Evolutionary conservation across 2,329 filamentous ascomycete genomes (phyloP).

Genomic region (Mycosphaerella arachidis): DNA sequence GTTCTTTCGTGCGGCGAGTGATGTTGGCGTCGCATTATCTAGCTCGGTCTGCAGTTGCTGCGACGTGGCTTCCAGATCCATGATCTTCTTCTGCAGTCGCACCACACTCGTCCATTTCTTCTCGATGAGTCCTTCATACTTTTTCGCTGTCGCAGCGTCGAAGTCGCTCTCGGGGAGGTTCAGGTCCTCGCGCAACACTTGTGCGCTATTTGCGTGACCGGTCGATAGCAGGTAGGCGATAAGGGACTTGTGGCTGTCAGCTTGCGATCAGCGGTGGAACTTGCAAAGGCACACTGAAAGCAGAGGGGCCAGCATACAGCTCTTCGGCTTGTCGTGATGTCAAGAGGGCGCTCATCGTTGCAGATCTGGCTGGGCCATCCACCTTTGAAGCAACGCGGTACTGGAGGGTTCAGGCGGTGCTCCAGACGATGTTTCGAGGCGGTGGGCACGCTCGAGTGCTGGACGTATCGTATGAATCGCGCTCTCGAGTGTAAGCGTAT

Average conservation of each 20-base stretch:
- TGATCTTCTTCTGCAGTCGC: constrained; percentile 93
- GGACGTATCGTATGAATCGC: background rate
- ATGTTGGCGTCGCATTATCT: constrained; percentile 74
- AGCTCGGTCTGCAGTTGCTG: constrained; percentile 73
- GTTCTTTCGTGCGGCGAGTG: constrained; percentile 67
- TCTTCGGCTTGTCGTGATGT: constrained; percentile 80
- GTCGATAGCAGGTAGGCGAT: constrained; percentile 79
- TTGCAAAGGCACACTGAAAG: constrained; percentile 8
- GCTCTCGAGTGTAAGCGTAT: no score
- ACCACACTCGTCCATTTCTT: constrained; percentile 99
- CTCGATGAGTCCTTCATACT: constrained; percentile 89
- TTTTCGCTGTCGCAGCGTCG: constrained; percentile 78
- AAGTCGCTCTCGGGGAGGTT: constrained; percentile 63
- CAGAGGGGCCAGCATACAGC: constrained; percentile 57
- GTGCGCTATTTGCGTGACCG: constrained; percentile 65
- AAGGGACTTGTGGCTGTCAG: constrained; percentile 79
- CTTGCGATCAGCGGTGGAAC: constrained; percentile 28
- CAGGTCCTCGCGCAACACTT: constrained; percentile 72
- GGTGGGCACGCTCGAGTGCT: background rate
- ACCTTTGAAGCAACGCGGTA: background rate
- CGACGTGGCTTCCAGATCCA: constrained; percentile 81
- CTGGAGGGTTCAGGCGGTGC: background rate
- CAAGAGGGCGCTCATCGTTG: constrained; percentile 69
- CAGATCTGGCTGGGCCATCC: background rate
- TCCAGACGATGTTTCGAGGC: background rate